These are phyloP conservation scores for Neurospora sp. DNA, from an alignment of 495 filamentous ascomycete species.

Conservation along the genomic window DNA sequence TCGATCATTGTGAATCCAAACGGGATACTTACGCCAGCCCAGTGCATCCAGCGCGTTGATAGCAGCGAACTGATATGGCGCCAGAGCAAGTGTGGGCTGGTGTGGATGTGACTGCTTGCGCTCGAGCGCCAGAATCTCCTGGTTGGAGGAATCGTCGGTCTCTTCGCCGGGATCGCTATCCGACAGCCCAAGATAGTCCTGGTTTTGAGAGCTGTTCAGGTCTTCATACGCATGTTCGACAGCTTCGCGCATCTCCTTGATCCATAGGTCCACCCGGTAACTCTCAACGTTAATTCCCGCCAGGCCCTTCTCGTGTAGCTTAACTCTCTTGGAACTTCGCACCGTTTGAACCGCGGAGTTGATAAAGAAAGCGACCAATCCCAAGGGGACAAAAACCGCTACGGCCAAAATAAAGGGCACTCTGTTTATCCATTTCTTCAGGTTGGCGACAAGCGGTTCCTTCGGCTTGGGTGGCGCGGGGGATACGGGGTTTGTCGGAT, in stretches of 20 bases:
- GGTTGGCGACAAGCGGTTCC: slow-evolving; percentile 16
- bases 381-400: slow-evolving; percentile 57
- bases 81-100: slow-evolving; percentile 63
- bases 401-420: slow-evolving; percentile 55
- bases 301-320: slow-evolving; percentile 62
- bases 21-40: slow-evolving; percentile 71
- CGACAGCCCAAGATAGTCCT: slow-evolving; percentile 48
- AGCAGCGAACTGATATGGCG: slow-evolving; percentile 72
- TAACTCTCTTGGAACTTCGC: slow-evolving; percentile 61
- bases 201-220: slow-evolving; percentile 49
- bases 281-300: slow-evolving; percentile 49
- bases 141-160: slow-evolving; percentile 8
- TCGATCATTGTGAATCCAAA: slow-evolving; percentile 70
- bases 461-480: slow-evolving; percentile 22
- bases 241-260: slow-evolving; percentile 57
- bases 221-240: slow-evolving; percentile 69
- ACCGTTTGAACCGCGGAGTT: slow-evolving; percentile 67
- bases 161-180: slow-evolving; percentile 22
- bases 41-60: slow-evolving; percentile 65
- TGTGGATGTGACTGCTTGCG: slow-evolving; percentile 24
- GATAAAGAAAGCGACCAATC: slow-evolving; percentile 55
- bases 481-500: slow-evolving; percentile 53
- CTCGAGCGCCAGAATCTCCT: slow-evolving; percentile 25
- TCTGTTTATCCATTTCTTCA: slow-evolving; percentile 21
- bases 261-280: slow-evolving; percentile 68